Evolutionary conservation across 495 filamentous ascomycete species (phyloP).

Genomic region (Aspergillus ostianus): DNA sequence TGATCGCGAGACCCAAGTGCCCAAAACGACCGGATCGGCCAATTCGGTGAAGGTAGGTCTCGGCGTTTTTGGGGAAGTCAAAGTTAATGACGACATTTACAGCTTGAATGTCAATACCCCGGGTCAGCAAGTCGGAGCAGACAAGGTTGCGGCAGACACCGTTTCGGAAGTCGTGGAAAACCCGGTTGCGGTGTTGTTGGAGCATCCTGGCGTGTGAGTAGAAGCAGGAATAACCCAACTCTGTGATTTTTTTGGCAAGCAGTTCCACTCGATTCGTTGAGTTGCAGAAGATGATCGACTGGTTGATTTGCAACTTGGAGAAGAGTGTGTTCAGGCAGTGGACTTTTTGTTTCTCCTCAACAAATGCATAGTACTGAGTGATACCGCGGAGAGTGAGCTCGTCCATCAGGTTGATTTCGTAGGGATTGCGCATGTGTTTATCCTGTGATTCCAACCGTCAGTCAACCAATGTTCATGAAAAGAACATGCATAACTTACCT

Average conservation of each 20-base stretch:
- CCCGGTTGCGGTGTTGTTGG: constrained; percentile 94
- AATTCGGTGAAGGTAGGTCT: constrained; percentile 98
- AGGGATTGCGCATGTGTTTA: constrained; percentile 92
- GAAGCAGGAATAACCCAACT: constrained; percentile 98
- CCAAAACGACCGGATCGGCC: constrained; percentile 96
- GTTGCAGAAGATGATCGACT: constrained; percentile 99
- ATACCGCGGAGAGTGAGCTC: constrained; percentile 97
- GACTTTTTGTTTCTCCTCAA: constrained; percentile 99
- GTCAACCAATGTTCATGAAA: neutral
- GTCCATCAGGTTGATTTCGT: constrained; percentile 99
- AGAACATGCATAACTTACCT: constrained; percentile 43
- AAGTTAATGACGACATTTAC: constrained; percentile 99
- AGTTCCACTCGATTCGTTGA: constrained; percentile 97
- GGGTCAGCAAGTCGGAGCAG: constrained; percentile 95
- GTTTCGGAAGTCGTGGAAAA: constrained; percentile 99
- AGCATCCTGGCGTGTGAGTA: constrained; percentile 99
- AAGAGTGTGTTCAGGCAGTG: constrained; percentile 99
- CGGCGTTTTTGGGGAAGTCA: constrained; percentile 98
- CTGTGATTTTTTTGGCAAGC: constrained; percentile 98
- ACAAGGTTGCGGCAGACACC: constrained; percentile 97
- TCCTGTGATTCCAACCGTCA: constrained; percentile 49
- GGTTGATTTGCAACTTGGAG: constrained; percentile 98
- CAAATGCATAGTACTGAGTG: constrained; percentile 98
- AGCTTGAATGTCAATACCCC: constrained; percentile 98
- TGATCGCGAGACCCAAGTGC: constrained; percentile 96